Conservation (phyloP, 257 asterid genomes). For the Gynochthodes officinalis region DNA sequence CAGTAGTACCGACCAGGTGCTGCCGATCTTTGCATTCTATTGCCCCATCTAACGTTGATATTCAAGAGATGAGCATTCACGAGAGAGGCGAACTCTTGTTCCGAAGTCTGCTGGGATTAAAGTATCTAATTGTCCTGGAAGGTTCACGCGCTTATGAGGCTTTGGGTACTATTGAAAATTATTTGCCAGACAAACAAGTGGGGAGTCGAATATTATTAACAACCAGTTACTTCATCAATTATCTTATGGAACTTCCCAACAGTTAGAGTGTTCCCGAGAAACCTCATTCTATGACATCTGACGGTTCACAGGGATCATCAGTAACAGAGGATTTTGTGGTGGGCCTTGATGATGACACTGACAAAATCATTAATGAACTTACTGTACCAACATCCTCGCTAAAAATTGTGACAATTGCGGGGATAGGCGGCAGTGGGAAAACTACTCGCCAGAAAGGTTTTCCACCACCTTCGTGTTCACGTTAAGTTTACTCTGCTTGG, state of each 20-base stretch:
- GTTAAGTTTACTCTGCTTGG: not conserved
- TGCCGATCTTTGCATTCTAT: not conserved
- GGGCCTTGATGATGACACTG: not conserved
- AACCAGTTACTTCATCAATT: too few species aligned
- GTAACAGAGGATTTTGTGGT: conserved; percentile 4
- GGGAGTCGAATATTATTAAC: not conserved
- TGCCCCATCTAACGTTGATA: not conserved
- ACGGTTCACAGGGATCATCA: too few species aligned
- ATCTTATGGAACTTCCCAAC: not conserved
- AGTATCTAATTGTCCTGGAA: not conserved
- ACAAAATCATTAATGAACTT: not conserved
- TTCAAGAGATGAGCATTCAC: not conserved
- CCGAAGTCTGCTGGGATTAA: not conserved
- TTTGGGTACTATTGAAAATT: not conserved
- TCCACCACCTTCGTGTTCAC: not conserved
- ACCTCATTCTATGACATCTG: too few species aligned
- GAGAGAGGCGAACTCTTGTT: not conserved
- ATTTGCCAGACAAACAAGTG: not conserved
- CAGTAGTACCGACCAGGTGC: not conserved
- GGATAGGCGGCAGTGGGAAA: conserved; percentile 5
- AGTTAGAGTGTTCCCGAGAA: too few species aligned
- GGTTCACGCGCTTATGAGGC: not conserved
- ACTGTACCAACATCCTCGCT: not conserved
- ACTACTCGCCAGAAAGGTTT: not conserved
- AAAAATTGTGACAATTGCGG: not conserved